phyloP scores from a whole-genome alignment of 2,329 filamentous ascomycete species.

The Macrophomina phaseolina region DNA sequence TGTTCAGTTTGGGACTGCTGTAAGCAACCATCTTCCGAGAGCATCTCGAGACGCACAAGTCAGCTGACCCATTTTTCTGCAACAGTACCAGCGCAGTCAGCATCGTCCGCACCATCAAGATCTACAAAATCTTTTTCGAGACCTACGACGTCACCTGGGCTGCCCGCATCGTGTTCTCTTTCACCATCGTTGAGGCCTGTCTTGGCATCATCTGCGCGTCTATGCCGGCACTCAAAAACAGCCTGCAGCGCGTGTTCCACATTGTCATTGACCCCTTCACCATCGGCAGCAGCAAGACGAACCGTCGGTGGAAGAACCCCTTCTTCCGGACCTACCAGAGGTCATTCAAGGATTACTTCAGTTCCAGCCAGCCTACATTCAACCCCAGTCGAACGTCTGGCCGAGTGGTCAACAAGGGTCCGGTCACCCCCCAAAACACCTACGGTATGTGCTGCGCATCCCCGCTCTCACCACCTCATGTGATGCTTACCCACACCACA shows the following conservation, averaged over 20 bases:
- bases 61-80: not conserved
- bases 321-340: slow-evolving; percentile 4
- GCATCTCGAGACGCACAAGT: too few relatives aligned
- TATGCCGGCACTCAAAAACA: slow-evolving; percentile 50
- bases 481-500: not conserved
- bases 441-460: slow-evolving; percentile 41
- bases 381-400: not conserved
- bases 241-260: slow-evolving; percentile 33
- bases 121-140: slow-evolving; percentile 41
- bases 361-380: not conserved
- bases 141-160: slow-evolving; percentile 50
- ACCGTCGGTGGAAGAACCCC: not conserved
- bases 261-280: slow-evolving; percentile 2
- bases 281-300: not conserved
- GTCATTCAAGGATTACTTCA: not conserved
- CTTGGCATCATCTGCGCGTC: slow-evolving; percentile 51
- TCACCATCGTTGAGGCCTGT: slow-evolving; percentile 49
- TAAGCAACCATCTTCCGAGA: slow-evolving; percentile 31
- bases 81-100: slow-evolving; percentile 43
- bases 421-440: not conserved
- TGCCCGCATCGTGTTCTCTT: slow-evolving; percentile 47
- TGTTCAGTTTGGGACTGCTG: slow-evolving; percentile 53
- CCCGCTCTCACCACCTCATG: slow-evolving; percentile 43
- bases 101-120: slow-evolving; percentile 46
- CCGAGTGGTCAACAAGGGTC: not conserved